Percentiles rank a stretch among this genome's conserved stretches.
Conservation (phyloP, 331 rosid species). For the Malus hybrid region DNA sequence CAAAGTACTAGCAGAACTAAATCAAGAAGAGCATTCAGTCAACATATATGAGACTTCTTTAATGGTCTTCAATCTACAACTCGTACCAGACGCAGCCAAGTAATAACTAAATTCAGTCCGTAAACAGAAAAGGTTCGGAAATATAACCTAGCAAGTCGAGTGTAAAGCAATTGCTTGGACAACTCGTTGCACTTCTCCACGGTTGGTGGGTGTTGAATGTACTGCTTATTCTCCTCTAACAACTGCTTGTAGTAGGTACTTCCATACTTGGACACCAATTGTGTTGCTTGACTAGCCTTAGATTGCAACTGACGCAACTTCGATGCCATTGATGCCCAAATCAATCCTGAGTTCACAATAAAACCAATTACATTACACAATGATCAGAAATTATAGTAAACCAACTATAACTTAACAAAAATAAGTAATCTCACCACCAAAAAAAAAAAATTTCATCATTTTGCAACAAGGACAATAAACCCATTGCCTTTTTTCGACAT, state of each 20-base stretch:
- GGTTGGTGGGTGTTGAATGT: constrained; percentile 83
- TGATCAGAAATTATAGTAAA: background rate
- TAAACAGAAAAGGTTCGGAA: background rate
- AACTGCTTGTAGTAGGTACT: constrained; percentile 64
- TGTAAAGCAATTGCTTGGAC: constrained; percentile 72
- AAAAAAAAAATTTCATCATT: background rate
- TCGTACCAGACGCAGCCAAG: background rate
- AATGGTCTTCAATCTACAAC: background rate
- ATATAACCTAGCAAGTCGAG: constrained; percentile 90
- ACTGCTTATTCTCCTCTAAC: constrained; percentile 86
- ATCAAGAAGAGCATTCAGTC: background rate
- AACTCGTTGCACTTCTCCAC: constrained; percentile 77
- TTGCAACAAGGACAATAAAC: background rate
- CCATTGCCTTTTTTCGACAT: background rate
- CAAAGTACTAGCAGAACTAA: background rate
- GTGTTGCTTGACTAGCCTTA: constrained; percentile 75
- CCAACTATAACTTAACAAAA: background rate
- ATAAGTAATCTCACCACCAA: background rate
- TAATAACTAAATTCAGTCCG: background rate
- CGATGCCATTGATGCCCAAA: constrained; percentile 56
- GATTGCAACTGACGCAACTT: constrained; percentile 75
- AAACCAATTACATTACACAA: background rate
- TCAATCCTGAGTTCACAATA: constrained; percentile 8
- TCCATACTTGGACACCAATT: constrained; percentile 55
- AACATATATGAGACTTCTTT: background rate